These are phyloP conservation scores for Phytophthora podocarpi DNA, from an alignment of 352 stramenopile genomes.

Conservation along the genomic window DNA sequence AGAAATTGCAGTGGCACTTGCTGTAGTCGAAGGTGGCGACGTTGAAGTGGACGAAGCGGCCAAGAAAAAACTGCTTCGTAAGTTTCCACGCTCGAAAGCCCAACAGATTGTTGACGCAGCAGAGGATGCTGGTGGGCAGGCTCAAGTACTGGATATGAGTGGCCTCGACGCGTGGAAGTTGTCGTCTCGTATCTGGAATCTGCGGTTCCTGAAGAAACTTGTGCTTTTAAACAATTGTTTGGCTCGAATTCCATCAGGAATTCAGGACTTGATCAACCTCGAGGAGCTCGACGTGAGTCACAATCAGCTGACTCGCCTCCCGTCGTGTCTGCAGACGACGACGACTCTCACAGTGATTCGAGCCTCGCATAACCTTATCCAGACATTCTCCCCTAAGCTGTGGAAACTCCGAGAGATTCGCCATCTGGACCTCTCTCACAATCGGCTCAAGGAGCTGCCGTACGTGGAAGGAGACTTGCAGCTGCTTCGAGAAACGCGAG, in stretches of 20 bases:
- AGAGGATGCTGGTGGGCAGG: constrained; percentile 40
- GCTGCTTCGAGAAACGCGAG: constrained; percentile 67
- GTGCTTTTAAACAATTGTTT: constrained; percentile 59
- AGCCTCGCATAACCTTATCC: constrained; percentile 63
- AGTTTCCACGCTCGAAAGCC: constrained; percentile 56
- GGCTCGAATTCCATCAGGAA: constrained; percentile 62
- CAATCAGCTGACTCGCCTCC: constrained; percentile 62
- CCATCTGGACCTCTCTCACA: constrained; percentile 60
- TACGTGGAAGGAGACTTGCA: constrained; percentile 75
- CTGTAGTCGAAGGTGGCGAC: constrained; percentile 17
- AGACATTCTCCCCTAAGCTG: constrained; percentile 61
- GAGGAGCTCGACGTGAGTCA: constrained; percentile 61
- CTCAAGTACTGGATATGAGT: constrained; percentile 52
- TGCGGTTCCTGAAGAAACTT: constrained; percentile 49
- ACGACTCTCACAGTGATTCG: constrained; percentile 46
- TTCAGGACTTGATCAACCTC: constrained; percentile 69
- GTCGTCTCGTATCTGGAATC: constrained; percentile 75
- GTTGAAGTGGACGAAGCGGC: constrained; percentile 33
- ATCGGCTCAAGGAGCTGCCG: constrained; percentile 54
- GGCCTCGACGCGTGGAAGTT: constrained; percentile 52
- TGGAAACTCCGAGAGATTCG: constrained; percentile 66
- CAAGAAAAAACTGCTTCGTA: constrained; percentile 36
- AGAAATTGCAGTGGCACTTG: constrained; percentile 2
- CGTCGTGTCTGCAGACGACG: constrained; percentile 73
- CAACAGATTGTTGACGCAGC: constrained; percentile 61